Percentiles rank a stretch among this genome's conserved stretches.
These are phyloP conservation scores for Metahyphopichia silvanorum DNA, from an alignment of 805 yeast genomes.

Conservation along the genomic window DNA sequence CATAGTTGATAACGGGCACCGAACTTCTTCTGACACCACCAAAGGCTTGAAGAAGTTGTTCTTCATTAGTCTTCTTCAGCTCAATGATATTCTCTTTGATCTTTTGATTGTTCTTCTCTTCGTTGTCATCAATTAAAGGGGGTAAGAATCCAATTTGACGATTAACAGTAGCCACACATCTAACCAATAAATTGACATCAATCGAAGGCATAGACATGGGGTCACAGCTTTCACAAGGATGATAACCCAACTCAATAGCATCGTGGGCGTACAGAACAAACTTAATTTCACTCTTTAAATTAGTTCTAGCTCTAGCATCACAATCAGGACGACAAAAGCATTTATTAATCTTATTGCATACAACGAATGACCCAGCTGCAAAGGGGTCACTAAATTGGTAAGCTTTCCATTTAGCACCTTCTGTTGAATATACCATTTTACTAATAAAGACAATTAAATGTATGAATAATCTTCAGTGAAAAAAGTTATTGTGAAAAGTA, in stretches of 20 bases:
- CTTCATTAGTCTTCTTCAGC: constrained; percentile 19
- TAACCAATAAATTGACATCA: constrained; percentile 41
- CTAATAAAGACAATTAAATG: no score
- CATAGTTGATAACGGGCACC: constrained; percentile 24
- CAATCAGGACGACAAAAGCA: constrained; percentile 70
- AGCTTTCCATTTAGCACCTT: constrained; percentile 55
- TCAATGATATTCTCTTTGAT: constrained; percentile 36
- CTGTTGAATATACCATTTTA: constrained; percentile 41
- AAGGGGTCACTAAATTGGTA: constrained; percentile 65
- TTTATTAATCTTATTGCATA: constrained; percentile 41
- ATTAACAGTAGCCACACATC: constrained; percentile 56
- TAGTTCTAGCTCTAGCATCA: constrained; percentile 44
- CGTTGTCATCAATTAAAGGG: constrained; percentile 47
- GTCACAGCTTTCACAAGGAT: constrained; percentile 54
- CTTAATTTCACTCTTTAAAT: constrained; percentile 42
- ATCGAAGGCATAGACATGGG: constrained; percentile 46
- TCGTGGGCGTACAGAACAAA: constrained; percentile 40
- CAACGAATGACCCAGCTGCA: constrained; percentile 57
- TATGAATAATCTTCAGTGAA: no score
- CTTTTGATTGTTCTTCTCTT: constrained; percentile 31
- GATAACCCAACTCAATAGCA: constrained; percentile 45
- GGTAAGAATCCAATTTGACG: constrained; percentile 54
- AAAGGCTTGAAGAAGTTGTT: constrained; percentile 19
- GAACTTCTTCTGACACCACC: constrained; percentile 21
- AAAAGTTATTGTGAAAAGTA: no score